Conservation (phyloP, 306 rosid genomes). For the Malus asiatica region DNA sequence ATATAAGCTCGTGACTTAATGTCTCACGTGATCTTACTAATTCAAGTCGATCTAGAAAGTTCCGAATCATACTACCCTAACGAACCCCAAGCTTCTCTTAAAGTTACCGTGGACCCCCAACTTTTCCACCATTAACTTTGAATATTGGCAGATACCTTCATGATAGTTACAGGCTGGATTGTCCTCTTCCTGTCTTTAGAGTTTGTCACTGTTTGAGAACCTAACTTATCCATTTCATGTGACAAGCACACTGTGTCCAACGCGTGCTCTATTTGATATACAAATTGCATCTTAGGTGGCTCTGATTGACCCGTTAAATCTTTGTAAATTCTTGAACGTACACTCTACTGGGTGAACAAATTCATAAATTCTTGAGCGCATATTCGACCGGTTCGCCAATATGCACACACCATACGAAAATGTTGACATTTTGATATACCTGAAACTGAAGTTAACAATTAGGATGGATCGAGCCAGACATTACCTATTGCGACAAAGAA, state of each 20-base stretch:
- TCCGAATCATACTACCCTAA: no score
- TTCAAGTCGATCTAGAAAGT: no score
- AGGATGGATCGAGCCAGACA: constrained; percentile 22
- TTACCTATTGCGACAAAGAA: constrained; percentile 29
- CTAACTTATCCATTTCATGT: no score
- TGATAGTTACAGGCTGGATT: neutral
- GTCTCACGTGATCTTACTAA: no score
- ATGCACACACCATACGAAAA: neutral
- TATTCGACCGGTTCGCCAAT: neutral
- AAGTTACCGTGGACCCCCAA: neutral
- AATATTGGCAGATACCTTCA: neutral
- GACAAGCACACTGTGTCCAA: neutral
- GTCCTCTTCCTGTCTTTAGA: neutral
- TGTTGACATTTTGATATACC: neutral
- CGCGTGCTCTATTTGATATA: neutral
- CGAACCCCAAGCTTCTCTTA: no score
- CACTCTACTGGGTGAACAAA: no score
- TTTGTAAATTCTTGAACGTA: neutral
- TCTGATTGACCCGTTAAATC: no score
- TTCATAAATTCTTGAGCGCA: neutral
- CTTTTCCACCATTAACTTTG: neutral
- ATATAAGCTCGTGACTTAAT: no score
- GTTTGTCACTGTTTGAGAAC: neutral
- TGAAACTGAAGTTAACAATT: neutral
- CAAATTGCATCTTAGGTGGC: no score